Base-by-base conservation (phyloP, 495 filamentous ascomycete genomes). In the Rusavskia elegans region DNA sequence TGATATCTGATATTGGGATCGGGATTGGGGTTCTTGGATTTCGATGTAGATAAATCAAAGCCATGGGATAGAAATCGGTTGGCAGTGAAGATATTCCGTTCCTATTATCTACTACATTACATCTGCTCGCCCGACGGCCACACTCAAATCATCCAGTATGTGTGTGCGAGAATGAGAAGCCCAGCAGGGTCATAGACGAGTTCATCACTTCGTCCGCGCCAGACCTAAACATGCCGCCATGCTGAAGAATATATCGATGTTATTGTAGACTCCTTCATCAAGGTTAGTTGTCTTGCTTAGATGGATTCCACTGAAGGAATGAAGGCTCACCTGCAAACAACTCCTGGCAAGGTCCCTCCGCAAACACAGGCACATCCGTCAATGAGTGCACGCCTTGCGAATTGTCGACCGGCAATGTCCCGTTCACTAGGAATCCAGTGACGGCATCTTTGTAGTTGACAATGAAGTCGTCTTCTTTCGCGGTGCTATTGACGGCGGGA, bases 311-410 rank as follows among this genome's bases (percentile, higher is more conserved):
- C n/a, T n/a, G n/a, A n/a, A 30, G 11, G 27, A 14, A 27, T 9
- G 11, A 37, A 36, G 20, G 42, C 56, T 57, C 48, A 49, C 83
- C 83, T 3, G 75, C 76, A 64, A 87, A 87, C 11, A 69, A 57
- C 56, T 84, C 81, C 63, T 84, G 79, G 60, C 83, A 87, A 4
- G 83, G 83, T 0, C 83, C 83, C 66, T 71, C 68, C 0, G 83
- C 81, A 56, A 78, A 87, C 11, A 87, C 81, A 0, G 83, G 81
- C 42, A 87, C 83, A 61, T 87, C 83, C 0, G 83, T 87, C 51
- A 87, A 66, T 37, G 73, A 79, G 66, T 87, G 83, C 49, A 87
- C 83, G 20, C 83, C 83, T 63, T 80, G 70, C 19, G 61, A 57
- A 53, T 72, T 64, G 45, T 63, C 57, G 21, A 74, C 71, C 0